A percentile compares a stretch with the other conserved stretches of the same genome.
Evolutionary conservation across 495 filamentous ascomycete genomes (phyloP).

Genomic region (Jackrogersella minutella): DNA sequence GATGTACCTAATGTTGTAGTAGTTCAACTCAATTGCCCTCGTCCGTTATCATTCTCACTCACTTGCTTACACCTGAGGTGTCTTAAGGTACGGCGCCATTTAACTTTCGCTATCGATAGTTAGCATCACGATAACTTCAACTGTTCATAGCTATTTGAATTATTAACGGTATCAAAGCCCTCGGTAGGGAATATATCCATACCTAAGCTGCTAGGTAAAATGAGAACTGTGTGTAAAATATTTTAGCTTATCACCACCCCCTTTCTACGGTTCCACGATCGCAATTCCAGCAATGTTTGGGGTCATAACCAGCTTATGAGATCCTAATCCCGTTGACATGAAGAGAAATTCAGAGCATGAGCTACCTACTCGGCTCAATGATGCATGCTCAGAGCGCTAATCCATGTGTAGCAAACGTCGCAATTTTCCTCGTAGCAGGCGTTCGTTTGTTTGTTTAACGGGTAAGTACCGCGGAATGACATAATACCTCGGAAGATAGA

Average conservation of each 20-base stretch:
- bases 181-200: too few species aligned
- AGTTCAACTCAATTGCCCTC: background rate
- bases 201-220: too few species aligned
- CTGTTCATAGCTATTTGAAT: background rate
- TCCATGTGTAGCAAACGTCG: background rate
- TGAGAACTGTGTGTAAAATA: too few species aligned
- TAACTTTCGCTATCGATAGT: background rate
- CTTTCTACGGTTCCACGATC: too few species aligned
- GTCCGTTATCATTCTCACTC: background rate
- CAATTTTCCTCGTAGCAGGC: background rate
- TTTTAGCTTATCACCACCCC: too few species aligned
- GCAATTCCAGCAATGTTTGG: too few species aligned
- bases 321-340: too few species aligned
- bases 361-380: too few species aligned
- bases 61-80: background rate
- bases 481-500: background rate
- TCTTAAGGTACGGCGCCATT: background rate
- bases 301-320: too few species aligned
- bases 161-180: too few species aligned
- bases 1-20: too few species aligned
- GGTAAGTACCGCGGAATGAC: background rate
- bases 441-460: background rate
- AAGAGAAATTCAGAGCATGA: too few species aligned
- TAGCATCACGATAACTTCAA: constrained; percentile 2
- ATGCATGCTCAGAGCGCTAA: background rate